Conservation (phyloP, 345 rosid genomes). For the Alliaria petiolata region DNA sequence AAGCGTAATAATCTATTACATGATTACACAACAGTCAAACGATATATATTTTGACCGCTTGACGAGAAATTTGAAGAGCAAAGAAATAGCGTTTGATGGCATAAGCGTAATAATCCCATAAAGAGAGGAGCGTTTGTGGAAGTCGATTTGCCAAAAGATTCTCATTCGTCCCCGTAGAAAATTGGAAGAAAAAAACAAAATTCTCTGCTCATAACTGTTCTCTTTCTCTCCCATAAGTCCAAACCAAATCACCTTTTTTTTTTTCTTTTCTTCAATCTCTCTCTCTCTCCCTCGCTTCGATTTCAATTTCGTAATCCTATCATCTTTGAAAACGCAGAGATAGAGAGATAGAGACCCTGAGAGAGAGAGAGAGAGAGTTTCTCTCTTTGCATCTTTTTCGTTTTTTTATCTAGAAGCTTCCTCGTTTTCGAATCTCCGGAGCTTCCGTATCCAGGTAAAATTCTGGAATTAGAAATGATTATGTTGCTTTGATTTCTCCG, state of each 20-base stretch:
- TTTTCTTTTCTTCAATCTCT: conserved; percentile 9
- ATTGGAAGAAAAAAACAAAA: conserved; percentile 5
- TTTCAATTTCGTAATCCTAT: conserved; percentile 11
- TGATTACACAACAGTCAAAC: conserved; percentile 14
- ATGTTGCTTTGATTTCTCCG: conserved; percentile 16
- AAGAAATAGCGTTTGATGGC: conserved; percentile 2
- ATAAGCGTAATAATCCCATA: conserved; percentile 9
- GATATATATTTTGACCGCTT: conserved; percentile 13
- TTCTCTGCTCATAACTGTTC: conserved; percentile 21
- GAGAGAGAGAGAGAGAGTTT: not conserved
- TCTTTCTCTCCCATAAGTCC: conserved; percentile 10
- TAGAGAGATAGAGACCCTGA: no score
- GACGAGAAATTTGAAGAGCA: not conserved
- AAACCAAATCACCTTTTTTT: conserved; percentile 15
- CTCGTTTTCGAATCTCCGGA: not conserved
- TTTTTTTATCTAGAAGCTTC: not conserved
- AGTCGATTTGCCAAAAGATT: conserved; percentile 17
- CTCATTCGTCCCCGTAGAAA: conserved; percentile 13
- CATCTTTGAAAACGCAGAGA: not conserved
- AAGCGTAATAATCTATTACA: not conserved
- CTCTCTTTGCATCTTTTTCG: not conserved
- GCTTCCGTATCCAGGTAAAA: conserved; percentile 15
- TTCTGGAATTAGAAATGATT: not conserved
- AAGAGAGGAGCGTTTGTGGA: conserved; percentile 21
- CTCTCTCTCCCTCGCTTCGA: conserved; percentile 11